A percentile compares a stretch with the other conserved stretches of the same genome.
Evolutionary conservation across 139 green algal species (phyloP).

Genomic region (Trebouxia sp.): DNA sequence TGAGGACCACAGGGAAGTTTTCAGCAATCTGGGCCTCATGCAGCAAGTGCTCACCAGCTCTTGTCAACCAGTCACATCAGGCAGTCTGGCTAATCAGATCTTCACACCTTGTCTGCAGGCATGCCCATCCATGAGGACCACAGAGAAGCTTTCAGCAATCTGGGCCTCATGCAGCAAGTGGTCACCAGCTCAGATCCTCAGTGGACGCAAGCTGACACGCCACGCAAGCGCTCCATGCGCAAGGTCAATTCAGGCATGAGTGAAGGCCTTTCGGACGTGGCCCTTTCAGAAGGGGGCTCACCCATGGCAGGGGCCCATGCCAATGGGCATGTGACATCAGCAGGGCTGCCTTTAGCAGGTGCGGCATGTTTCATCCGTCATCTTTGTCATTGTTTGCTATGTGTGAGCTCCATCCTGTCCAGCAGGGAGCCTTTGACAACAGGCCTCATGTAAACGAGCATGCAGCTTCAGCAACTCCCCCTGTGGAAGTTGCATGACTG

Average conservation of each 20-base stretch:
- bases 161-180: slow-evolving; percentile 13
- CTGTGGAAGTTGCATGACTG: too few relatives aligned
- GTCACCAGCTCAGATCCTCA: slow-evolving; percentile 23
- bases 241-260: not conserved
- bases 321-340: slow-evolving; percentile 8
- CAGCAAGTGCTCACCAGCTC: slow-evolving; percentile 4
- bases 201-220: not conserved
- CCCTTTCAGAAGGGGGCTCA: not conserved
- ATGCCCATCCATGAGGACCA: slow-evolving; percentile 19
- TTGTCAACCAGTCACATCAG: too few relatives aligned
- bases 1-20: slow-evolving; percentile 16
- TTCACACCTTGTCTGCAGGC: not conserved
- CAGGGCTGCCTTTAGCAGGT: slow-evolving; percentile 10
- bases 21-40: slow-evolving; percentile 25
- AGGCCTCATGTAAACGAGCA: too few relatives aligned
- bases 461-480: too few relatives aligned
- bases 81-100: too few relatives aligned
- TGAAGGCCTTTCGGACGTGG: slow-evolving; percentile 13
- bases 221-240: slow-evolving; percentile 2
- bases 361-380: not conserved
- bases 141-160: slow-evolving; percentile 18
- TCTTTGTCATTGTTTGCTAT: too few relatives aligned
- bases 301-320: slow-evolving; percentile 1
- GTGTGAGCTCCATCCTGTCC: too few relatives aligned
- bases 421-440: too few relatives aligned